phyloP scores from a whole-genome alignment of 192 early-diverging fungal species.

The Chytriomyces hyalinus region DNA sequence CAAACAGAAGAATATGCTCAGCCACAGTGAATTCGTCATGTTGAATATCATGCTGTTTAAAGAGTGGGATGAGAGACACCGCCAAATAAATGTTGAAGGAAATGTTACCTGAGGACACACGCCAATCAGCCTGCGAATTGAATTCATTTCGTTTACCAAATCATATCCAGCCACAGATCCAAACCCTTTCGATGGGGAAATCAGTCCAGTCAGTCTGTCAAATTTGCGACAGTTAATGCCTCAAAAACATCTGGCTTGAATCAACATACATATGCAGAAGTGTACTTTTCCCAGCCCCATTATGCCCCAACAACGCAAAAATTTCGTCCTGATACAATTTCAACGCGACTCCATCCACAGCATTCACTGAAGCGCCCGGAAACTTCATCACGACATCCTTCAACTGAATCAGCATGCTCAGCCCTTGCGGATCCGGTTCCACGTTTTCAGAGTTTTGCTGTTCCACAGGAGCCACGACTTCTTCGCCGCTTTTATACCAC shows the following conservation, averaged over 20 bases:
- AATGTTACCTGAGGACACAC: slow-evolving; percentile 68
- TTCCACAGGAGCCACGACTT: not conserved
- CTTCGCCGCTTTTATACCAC: too few species aligned
- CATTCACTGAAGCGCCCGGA: slow-evolving; percentile 29
- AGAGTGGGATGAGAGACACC: not conserved
- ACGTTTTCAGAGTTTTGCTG: not conserved
- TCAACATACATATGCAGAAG: slow-evolving; percentile 24
- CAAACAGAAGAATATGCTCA: slow-evolving; percentile 67
- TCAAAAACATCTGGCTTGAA: not conserved
- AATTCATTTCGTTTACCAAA: slow-evolving; percentile 53
- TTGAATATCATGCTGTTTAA: slow-evolving; percentile 65
- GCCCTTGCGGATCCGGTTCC: slow-evolving; percentile 36
- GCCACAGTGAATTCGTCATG: slow-evolving; percentile 67
- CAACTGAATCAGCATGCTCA: slow-evolving; percentile 54
- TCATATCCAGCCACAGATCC: slow-evolving; percentile 63
- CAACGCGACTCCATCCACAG: slow-evolving; percentile 57
- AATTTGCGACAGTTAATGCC: not conserved
- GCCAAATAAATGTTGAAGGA: not conserved
- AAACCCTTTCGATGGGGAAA: slow-evolving; percentile 58
- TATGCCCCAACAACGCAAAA: slow-evolving; percentile 46
- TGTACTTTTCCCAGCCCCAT: slow-evolving; percentile 33
- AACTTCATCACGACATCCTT: slow-evolving; percentile 53
- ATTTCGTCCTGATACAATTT: slow-evolving; percentile 61
- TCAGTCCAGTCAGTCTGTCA: slow-evolving; percentile 66
- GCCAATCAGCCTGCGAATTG: slow-evolving; percentile 68